Percentiles rank a stretch among this genome's conserved stretches.
These are phyloP conservation scores for Cryptococcus jaspeensis DNA, from an alignment of 1,284 basidiomycete species.

Conservation along the genomic window DNA sequence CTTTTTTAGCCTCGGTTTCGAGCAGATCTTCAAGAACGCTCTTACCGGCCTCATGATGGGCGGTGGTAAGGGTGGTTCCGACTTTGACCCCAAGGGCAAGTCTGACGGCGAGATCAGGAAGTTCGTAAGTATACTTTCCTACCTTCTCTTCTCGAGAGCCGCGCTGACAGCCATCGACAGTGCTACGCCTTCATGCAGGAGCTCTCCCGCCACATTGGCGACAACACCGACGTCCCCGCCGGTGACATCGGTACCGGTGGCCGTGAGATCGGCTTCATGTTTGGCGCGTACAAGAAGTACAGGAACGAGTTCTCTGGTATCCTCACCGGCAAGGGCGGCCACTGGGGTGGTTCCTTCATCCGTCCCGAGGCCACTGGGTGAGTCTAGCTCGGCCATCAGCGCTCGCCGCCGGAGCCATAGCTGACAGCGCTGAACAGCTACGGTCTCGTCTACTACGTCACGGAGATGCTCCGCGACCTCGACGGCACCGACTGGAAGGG, in stretches of 20 bases:
- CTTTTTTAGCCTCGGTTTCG: constrained; percentile 63
- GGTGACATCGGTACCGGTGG: constrained; percentile 72
- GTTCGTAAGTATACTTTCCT: constrained; percentile 54
- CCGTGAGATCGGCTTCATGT: constrained; percentile 69
- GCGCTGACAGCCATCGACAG: constrained; percentile 13
- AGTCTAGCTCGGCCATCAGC: constrained; percentile 5
- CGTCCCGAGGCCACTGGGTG: constrained; percentile 66
- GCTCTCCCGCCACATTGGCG: constrained; percentile 67
- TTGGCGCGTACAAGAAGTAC: constrained; percentile 72
- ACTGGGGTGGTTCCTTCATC: constrained; percentile 72
- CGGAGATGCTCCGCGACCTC: constrained; percentile 55
- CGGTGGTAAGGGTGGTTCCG: constrained; percentile 67
- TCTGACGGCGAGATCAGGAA: constrained; percentile 71
- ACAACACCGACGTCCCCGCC: constrained; percentile 76
- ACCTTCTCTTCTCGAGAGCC: not conserved
- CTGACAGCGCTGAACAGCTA: constrained; percentile 51
- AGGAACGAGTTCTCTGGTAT: constrained; percentile 74
- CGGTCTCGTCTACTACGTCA: constrained; percentile 75
- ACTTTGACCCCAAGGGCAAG: constrained; percentile 82
- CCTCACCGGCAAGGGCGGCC: constrained; percentile 72
- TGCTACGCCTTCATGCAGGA: constrained; percentile 68
- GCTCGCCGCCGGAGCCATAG: not conserved
- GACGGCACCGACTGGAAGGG: constrained; percentile 56
- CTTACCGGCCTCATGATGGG: constrained; percentile 76
- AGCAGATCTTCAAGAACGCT: constrained; percentile 81